A percentile compares a stretch with the other conserved stretches of the same genome.
Conservation (phyloP, 202 grass and related monocot genomes). For the Panicum hallii region DNA sequence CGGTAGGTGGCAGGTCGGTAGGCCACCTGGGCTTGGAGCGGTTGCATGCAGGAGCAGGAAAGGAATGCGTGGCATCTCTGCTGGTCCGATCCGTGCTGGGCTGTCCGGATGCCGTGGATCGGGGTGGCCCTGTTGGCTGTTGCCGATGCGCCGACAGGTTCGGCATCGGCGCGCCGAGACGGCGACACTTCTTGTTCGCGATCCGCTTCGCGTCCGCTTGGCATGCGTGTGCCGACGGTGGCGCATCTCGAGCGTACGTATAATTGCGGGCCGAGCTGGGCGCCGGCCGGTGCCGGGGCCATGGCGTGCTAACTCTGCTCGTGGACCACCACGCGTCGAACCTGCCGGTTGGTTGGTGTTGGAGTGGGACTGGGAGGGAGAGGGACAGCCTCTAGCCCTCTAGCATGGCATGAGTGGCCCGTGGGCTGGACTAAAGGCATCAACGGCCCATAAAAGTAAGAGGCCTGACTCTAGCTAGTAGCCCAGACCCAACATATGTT, state of each 20-base stretch:
- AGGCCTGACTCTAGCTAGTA: no score
- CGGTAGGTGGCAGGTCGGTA: slow-evolving; percentile 36
- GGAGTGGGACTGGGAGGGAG: no score
- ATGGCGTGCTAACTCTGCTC: not conserved
- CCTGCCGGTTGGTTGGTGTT: no score
- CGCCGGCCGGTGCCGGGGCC: no score
- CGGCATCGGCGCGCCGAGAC: not conserved
- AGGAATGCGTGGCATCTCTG: not conserved
- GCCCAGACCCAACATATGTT: no score
- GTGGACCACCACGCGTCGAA: not conserved
- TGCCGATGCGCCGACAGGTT: slow-evolving; percentile 43
- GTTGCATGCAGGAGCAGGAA: not conserved
- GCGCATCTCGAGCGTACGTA: not conserved
- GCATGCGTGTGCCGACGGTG: not conserved
- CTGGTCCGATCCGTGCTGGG: not conserved
- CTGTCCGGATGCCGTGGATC: slow-evolving; percentile 1
- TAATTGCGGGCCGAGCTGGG: not conserved
- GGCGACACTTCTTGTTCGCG: not conserved
- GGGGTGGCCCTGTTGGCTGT: not conserved
- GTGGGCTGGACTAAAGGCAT: no score
- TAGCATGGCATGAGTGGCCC: no score
- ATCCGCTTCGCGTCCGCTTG: not conserved
- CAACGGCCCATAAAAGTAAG: no score
- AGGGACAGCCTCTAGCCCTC: no score
- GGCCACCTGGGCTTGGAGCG: not conserved